Evolutionary conservation across 2,329 filamentous ascomycete species (phyloP), one percentile per base, ranked within the genome.

Genomic region (Fusarium marasasianum): DNA sequence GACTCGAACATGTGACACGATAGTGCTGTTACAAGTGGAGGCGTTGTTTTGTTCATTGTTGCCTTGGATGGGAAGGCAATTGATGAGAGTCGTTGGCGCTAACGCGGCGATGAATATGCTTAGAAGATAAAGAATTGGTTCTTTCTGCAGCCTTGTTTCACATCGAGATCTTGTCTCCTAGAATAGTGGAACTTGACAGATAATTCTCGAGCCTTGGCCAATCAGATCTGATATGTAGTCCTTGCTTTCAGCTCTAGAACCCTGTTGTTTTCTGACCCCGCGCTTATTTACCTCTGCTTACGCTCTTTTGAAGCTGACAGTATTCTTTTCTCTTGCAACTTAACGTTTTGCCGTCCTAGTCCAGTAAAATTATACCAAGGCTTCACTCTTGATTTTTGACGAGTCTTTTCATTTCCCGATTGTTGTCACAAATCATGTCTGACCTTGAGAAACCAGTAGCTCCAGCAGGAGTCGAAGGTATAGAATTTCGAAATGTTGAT

Each of bases 401-500:
- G 44, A 11, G 18, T 3, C 18, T 47, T 47, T 47, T 1, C 26
- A 29, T 20, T 26, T 29, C 7, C 15, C 5, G 4, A 38, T 11
- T 2, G 7, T 40, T 22, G 1, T n/a, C 26, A 7, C 38, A 20
- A 26, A 6, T 1, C 50, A 26, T 54, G n/a, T 15, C 10, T 7
- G 20, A 26, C 10, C 17, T 8, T n/a, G 53, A 33, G n/a, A 26
- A 11, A 4, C 6, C 2, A 10, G 13, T 22, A 1, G 4, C 20
- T 48, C 14, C 45, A 22, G 24, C 13, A 33, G 26, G 12, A 33
- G 15, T 2, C 6, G 15, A n/a, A 51, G 31, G 48, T 35, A 51
- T 3, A 14, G 20, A 7, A 2, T 9, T 33, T 18, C 10, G 11
- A 12, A 10, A 8, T 7, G 1, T 2, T 9, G 12, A 5, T 6